phyloP scores from a whole-genome alignment of 169 alveolate species.

The Plasmodium reichenowi region DNA sequence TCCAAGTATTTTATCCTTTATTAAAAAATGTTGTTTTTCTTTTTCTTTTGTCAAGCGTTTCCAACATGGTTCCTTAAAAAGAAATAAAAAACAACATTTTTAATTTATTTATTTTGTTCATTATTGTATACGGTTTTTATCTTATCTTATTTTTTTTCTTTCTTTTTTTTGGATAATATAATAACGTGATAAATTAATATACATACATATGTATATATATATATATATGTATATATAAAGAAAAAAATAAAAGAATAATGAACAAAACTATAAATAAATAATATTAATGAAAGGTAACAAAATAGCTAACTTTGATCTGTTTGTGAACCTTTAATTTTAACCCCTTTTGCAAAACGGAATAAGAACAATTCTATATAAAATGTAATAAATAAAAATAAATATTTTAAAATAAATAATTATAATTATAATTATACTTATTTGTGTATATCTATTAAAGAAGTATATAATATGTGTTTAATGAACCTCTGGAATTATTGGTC shows the following conservation, averaged over 20 bases:
- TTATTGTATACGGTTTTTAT: no score
- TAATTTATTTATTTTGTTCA: no score
- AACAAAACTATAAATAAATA: not conserved
- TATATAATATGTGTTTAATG: not conserved
- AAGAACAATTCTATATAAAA: slow-evolving; percentile 25
- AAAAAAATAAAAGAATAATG: not conserved
- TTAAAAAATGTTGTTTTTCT: slow-evolving; percentile 22
- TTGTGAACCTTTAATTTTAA: slow-evolving; percentile 50
- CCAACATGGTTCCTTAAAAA: slow-evolving; percentile 73
- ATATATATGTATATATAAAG: not conserved
- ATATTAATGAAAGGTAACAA: not conserved
- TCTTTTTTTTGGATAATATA: no score
- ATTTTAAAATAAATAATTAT: not conserved
- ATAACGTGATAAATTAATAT: no score
- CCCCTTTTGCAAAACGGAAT: slow-evolving; percentile 10
- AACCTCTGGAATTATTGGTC: slow-evolving; percentile 72
- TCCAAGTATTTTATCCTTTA: slow-evolving; percentile 50
- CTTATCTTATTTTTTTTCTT: no score
- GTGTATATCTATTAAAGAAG: not conserved
- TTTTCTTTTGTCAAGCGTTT: slow-evolving; percentile 65
- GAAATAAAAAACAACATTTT: not conserved
- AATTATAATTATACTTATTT: not conserved
- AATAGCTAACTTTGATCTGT: slow-evolving; percentile 32
- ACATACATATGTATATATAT: not conserved
- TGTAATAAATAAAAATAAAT: not conserved